phyloP scores from a whole-genome alignment of 2,329 filamentous ascomycete species.

The Trichoderma atrobrunneum region DNA sequence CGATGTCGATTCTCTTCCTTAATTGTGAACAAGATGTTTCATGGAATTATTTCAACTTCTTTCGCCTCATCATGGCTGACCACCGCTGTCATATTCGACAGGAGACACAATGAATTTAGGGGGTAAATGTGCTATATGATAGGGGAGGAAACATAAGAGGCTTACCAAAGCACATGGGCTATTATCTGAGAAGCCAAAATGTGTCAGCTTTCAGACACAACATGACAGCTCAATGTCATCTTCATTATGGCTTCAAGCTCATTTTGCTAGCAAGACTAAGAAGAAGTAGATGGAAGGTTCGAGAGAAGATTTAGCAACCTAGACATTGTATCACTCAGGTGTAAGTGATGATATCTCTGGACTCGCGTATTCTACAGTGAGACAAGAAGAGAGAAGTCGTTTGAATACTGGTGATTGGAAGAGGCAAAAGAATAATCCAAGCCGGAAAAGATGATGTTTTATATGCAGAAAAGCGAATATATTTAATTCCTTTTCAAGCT shows the following conservation, averaged over 20 bases:
- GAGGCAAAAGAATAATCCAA: neutral
- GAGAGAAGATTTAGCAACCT: neutral
- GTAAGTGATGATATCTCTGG: neutral
- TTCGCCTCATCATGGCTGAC: constrained; percentile 28
- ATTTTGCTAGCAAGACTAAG: neutral
- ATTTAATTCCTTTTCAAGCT: neutral
- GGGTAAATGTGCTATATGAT: neutral
- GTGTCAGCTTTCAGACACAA: neutral
- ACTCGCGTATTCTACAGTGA: neutral
- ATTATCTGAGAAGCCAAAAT: neutral
- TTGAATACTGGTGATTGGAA: neutral
- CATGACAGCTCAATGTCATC: neutral
- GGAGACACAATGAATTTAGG: neutral
- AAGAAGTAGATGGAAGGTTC: rapidly evolving
- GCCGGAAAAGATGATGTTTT: neutral
- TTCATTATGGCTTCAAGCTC: neutral
- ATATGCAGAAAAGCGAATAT: neutral
- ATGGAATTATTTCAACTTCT: constrained; percentile 27
- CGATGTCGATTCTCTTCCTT: constrained; percentile 32
- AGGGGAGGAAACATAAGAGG: neutral
- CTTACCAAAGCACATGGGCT: neutral
- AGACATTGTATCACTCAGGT: neutral
- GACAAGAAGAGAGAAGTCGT: neutral
- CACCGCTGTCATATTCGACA: neutral
- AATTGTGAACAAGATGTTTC: constrained; percentile 24